Base-by-base conservation (phyloP, 805 yeast species). In the Ogataea glucozyma region DNA sequence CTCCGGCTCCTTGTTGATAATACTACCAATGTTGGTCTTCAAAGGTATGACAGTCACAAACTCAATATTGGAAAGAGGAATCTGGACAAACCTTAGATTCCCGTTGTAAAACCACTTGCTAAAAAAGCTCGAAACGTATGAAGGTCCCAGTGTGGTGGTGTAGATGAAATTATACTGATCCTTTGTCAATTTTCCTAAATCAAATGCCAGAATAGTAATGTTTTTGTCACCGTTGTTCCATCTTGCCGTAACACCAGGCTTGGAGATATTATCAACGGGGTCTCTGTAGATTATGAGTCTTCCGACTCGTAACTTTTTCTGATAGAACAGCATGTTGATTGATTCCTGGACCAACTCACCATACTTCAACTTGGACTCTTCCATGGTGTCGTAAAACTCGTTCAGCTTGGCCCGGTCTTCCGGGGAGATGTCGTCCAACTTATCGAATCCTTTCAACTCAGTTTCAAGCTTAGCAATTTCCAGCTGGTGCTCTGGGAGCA, bases 401-500 rank as follows among this genome's bases (percentile, higher is more conserved):
- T 73, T 74, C 21, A 83, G 58, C 34, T 73, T 79, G 1, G 54
- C 59, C 9, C 63, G 50, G 9, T 72, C 61, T 2, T 61, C 61
- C 5, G 69, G 70, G 29, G 75, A 65, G 5, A 72, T 46, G 31
- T 67, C 63, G 22, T n/a, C n/a, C n/a, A 75, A 43, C 2, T 54
- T 53, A 6, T 61, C 54, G 27, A 46, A 23, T 3, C 40, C 35
- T 24, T 48, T 49, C 17, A 87, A 61, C 31, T 78, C 66, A 6
- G 66, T 70, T 34, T 78, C 75, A 27, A 83, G 67, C 31, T 67
- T 67, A 36, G 78, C 71, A 20, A 88, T 79, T 48, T 76, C 74
- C 56, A 76, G 73, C 61, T 89, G 84, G 57, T 88, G 93, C 50
- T 89, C 95, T 0, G 97, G 97, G 40, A 88, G 66, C 52, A 90